Evolutionary conservation across 177 flowering plant genomes (phyloP).

Genomic region (Vitis hybrid): DNA sequence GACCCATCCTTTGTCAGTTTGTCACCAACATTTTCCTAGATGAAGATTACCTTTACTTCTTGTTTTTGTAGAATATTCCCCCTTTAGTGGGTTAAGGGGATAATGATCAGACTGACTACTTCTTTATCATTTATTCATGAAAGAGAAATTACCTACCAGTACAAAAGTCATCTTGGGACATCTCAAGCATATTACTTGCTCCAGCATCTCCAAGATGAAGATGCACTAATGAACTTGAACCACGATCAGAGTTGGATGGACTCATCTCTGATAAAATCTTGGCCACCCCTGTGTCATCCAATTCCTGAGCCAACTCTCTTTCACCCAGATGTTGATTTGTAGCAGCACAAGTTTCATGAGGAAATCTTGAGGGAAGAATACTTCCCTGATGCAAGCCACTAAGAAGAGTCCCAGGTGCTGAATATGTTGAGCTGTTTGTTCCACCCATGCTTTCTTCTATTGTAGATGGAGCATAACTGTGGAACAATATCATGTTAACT

Average conservation of each 20-base stretch:
- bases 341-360: conserved; percentile 24
- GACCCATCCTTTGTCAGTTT: no score
- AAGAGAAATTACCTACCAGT: conserved; percentile 16
- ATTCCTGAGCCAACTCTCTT: conserved; percentile 21
- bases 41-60: no score
- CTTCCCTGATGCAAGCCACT: conserved; percentile 30
- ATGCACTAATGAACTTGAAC: conserved; percentile 19
- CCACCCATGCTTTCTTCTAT: conserved; percentile 23
- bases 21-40: no score
- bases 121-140: not conserved
- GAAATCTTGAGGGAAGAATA: conserved; percentile 16
- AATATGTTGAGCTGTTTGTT: conserved; percentile 19
- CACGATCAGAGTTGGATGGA: conserved; percentile 19
- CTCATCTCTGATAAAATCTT: conserved; percentile 18
- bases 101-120: not conserved
- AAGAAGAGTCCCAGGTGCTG: conserved; percentile 13
- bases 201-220: conserved; percentile 27
- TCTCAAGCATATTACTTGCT: conserved; percentile 11
- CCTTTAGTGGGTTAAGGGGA: not conserved
- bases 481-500: conserved; percentile 6
- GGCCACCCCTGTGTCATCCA: conserved; percentile 20
- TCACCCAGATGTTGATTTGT: conserved; percentile 23
- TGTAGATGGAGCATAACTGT: conserved; percentile 33
- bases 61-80: no score
- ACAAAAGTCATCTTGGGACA: conserved; percentile 9